Evolutionary conservation across 768 basidiomycete species (phyloP), one percentile per base, ranked within the genome.

Genomic region (Lanmaoa rubissima): DNA sequence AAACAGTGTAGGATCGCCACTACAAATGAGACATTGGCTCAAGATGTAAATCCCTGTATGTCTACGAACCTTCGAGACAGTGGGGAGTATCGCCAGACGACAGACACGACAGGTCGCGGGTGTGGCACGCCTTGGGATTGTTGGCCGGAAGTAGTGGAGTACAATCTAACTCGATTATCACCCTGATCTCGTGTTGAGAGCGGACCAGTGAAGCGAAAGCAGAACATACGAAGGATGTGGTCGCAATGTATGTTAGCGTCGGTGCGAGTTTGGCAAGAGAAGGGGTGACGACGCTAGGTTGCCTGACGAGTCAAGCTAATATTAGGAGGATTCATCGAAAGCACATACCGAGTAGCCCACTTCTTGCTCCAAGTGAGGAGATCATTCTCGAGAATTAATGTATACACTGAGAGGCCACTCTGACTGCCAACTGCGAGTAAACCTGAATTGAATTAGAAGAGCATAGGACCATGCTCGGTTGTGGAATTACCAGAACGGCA

Each of bases 361-460:
- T 92, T 92, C 68, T 78, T 77, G 14, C 84, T 86, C 92, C 92
- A 94, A 0, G 85, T 89, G 16, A 86, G 88, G 17, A 93, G 80
- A 69, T 92, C 89, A 64, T 91, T 87, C 61, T 92, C 89, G 32
- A 90, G 77, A 53, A 87, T 83, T 31, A 92, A 74, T 3, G 89
- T 89, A 63, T 90, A 90, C 0, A 92, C 82, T 1, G 88, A 86
- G 14, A 94, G 74, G 39, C 80, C 79, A 42, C 70, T 73, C 35
- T 76, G 68, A 43, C 78, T 86, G 14, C 88, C 90, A 36, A 92
- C 81, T 21, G 86, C 87, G 59, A 94, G 82, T 34, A 91, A 74
- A 53, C 91, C 91, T 92, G 65, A n/a, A 34, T 42, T 42, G 24
- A 4, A 54, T 79, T 63, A 76, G 74, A 61, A 55, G 39, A 21